These are phyloP conservation scores for Erythrophleum ivorense DNA, from an alignment of 331 rosid genomes.

Conservation along the genomic window DNA sequence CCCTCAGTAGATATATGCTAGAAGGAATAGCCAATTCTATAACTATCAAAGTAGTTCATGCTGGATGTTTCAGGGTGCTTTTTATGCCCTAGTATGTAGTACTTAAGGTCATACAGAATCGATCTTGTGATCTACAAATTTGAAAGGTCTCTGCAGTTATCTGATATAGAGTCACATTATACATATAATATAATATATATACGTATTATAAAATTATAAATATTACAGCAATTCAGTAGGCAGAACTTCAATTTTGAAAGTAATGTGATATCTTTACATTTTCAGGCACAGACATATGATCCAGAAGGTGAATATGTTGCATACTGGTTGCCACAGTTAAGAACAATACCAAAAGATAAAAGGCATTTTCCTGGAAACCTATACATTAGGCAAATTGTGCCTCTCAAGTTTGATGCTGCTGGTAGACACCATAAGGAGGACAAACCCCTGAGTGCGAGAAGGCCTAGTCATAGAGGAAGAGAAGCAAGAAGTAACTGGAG, in stretches of 20 bases:
- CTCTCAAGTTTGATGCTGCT: constrained; percentile 71
- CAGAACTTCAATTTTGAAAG: constrained; percentile 13
- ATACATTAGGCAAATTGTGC: constrained; percentile 71
- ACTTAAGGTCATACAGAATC: background rate
- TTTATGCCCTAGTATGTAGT: background rate
- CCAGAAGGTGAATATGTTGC: constrained; percentile 92
- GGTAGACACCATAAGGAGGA: constrained; percentile 47
- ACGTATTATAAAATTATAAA: background rate
- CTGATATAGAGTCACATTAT: background rate
- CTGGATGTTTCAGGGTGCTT: background rate
- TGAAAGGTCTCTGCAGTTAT: background rate
- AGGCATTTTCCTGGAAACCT: constrained; percentile 76
- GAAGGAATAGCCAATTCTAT: constrained; percentile 1
- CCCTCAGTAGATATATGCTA: background rate
- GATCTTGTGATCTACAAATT: background rate
- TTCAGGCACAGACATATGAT: constrained; percentile 88
- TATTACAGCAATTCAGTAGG: background rate
- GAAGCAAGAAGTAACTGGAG: constrained; percentile 55
- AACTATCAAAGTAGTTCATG: background rate
- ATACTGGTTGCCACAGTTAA: constrained; percentile 76
- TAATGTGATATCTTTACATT: constrained; percentile 10
- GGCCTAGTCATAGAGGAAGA: constrained; percentile 49
- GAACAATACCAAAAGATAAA: constrained; percentile 61
- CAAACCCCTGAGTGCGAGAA: constrained; percentile 49
- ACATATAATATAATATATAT: background rate